A percentile compares a stretch with the other conserved stretches of the same genome.
These are phyloP conservation scores for Simplicillium sp. DNA, from an alignment of 2,329 filamentous ascomycete species.

Conservation along the genomic window DNA sequence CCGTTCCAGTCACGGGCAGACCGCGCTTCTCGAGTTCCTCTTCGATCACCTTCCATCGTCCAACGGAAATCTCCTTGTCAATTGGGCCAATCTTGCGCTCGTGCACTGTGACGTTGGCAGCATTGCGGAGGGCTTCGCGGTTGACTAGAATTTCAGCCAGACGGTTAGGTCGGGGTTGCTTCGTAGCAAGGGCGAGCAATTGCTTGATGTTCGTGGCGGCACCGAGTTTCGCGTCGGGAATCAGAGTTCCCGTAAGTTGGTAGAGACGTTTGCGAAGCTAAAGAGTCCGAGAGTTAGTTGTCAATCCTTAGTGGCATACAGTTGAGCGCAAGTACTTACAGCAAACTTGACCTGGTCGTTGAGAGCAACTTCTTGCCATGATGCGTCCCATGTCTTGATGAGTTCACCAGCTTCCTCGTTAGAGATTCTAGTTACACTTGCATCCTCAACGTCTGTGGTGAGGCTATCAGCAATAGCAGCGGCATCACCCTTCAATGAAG, in stretches of 20 bases:
- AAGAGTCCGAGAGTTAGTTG: background rate
- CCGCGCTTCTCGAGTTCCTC: constrained; percentile 55
- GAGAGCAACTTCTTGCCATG: constrained; percentile 51
- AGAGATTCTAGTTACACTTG: constrained; percentile 15
- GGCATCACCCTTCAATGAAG: constrained; percentile 28
- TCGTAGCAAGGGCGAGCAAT: constrained; percentile 44
- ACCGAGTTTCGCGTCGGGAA: constrained; percentile 61
- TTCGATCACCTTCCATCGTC: constrained; percentile 73
- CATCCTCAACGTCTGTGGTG: constrained; percentile 15
- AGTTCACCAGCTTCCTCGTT: constrained; percentile 31
- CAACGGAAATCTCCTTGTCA: constrained; percentile 61
- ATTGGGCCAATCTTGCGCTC: constrained; percentile 56
- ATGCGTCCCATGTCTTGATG: constrained; percentile 35
- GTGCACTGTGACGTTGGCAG: constrained; percentile 65
- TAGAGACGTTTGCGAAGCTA: constrained; percentile 74
- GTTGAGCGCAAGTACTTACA: constrained; percentile 39
- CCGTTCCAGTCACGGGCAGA: constrained; percentile 45
- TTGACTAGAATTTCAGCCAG: constrained; percentile 50
- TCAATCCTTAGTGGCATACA: background rate
- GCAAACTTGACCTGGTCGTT: constrained; percentile 60
- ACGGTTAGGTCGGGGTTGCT: constrained; percentile 47
- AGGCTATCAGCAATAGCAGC: constrained; percentile 22
- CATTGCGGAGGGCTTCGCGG: constrained; percentile 31
- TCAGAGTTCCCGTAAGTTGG: constrained; percentile 68
- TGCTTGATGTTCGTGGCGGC: constrained; percentile 42